Evolutionary conservation across 257 asterid genomes (phyloP).

Genomic region (Leptodermis oblonga): DNA sequence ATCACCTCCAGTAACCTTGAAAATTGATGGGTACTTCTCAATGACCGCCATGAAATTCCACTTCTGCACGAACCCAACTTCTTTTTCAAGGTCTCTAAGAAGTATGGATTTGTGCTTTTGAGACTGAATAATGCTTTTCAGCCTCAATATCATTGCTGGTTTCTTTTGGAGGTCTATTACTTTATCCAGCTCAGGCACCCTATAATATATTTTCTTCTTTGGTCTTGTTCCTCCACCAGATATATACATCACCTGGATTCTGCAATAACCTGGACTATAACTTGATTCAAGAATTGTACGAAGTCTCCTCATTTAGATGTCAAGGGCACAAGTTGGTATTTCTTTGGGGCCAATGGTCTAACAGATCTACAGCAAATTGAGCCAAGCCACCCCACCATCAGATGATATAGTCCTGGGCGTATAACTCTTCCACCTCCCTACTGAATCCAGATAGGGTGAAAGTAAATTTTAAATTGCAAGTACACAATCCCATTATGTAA

Average conservation of each 20-base stretch:
- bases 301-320: slow-evolving; percentile 21
- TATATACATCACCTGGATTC: slow-evolving; percentile 46
- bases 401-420: not conserved
- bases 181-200: slow-evolving; percentile 75
- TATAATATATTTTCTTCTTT: slow-evolving; percentile 70
- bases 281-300: slow-evolving; percentile 12
- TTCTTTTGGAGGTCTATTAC: slow-evolving; percentile 87
- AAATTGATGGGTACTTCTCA: slow-evolving; percentile 70
- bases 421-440: not conserved
- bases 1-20: slow-evolving; percentile 50
- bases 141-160: slow-evolving; percentile 62
- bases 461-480: not conserved
- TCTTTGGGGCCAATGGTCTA: slow-evolving; percentile 15
- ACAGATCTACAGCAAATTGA: slow-evolving; percentile 7
- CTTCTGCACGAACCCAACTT: slow-evolving; percentile 88
- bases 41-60: slow-evolving; percentile 85
- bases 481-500: too few relatives aligned
- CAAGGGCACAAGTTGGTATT: not conserved
- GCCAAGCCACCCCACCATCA: not conserved
- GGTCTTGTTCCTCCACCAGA: slow-evolving; percentile 63
- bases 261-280: slow-evolving; percentile 21
- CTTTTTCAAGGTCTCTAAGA: slow-evolving; percentile 95
- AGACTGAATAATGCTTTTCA: slow-evolving; percentile 67
- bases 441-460: not conserved
- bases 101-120: slow-evolving; percentile 53